phyloP scores from a whole-genome alignment of 768 basidiomycete genomes.

The Xerocomus brunneocitrinus region DNA sequence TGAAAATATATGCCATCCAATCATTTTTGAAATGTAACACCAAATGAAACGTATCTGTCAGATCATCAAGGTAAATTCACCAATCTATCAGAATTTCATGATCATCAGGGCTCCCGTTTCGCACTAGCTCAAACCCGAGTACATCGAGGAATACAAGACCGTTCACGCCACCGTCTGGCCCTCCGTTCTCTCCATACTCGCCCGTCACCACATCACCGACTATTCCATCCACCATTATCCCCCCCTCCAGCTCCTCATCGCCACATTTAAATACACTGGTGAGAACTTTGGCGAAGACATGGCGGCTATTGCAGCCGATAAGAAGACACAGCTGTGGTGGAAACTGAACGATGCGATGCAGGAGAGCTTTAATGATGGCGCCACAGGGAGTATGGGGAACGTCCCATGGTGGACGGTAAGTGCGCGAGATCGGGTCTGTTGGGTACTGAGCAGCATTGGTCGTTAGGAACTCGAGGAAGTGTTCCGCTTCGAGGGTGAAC shows the following conservation, averaged over 20 bases:
- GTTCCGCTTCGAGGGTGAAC: conserved; percentile 57
- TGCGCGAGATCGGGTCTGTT: not conserved
- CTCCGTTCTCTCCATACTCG: conserved; percentile 57
- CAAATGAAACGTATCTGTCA: conserved; percentile 58
- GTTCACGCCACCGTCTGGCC: conserved; percentile 67
- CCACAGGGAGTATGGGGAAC: conserved; percentile 61
- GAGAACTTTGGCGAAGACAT: conserved; percentile 63
- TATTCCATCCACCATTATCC: conserved; percentile 74
- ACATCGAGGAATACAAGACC: conserved; percentile 48
- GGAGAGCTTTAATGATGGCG: conserved; percentile 66
- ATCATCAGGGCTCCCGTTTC: not conserved
- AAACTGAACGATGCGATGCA: conserved; percentile 73
- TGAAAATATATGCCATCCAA: too few species aligned
- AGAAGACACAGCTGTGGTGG: conserved; percentile 78
- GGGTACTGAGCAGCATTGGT: not conserved
- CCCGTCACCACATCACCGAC: conserved; percentile 60
- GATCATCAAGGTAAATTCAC: conserved; percentile 53
- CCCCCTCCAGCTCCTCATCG: conserved; percentile 61
- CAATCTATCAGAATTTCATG: not conserved
- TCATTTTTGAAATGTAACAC: too few species aligned
- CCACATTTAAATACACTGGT: conserved; percentile 75
- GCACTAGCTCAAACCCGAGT: conserved; percentile 49
- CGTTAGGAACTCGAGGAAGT: conserved; percentile 58
- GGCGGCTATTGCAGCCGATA: conserved; percentile 56
- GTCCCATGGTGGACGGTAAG: conserved; percentile 69